These are phyloP conservation scores for Phaffomyces opuntiae DNA, from an alignment of 805 yeast genomes.

Conservation along the genomic window DNA sequence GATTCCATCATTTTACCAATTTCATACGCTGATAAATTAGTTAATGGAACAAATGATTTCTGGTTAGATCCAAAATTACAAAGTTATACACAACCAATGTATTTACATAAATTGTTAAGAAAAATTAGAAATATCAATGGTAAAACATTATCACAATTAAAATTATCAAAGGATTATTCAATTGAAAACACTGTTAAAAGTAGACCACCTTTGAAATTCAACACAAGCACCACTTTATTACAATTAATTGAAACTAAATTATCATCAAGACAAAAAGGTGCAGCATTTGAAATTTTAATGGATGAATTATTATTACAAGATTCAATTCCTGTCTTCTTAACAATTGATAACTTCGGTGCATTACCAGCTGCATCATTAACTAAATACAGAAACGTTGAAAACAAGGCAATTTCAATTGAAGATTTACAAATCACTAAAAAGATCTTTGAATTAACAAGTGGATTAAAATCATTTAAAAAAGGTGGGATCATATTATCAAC, in stretches of 20 bases:
- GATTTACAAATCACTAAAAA: conserved; percentile 59
- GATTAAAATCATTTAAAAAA: conserved; percentile 41
- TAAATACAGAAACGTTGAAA: conserved; percentile 50
- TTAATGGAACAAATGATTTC: conserved; percentile 72
- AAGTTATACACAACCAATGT: conserved; percentile 74
- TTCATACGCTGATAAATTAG: conserved; percentile 50
- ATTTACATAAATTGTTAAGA: conserved; percentile 49
- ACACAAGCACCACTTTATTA: conserved; percentile 28
- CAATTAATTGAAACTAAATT: conserved; percentile 38
- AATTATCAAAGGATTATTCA: conserved; percentile 27
- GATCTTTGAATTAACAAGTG: conserved; percentile 47
- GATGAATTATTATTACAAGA: conserved; percentile 48
- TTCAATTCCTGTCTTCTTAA: conserved; percentile 49
- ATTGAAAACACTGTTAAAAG: conserved; percentile 28
- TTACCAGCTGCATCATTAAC: conserved; percentile 49
- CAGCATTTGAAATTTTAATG: conserved; percentile 46
- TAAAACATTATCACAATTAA: conserved; percentile 28
- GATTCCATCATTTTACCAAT: conserved; percentile 52
- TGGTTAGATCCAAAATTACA: conserved; percentile 41
- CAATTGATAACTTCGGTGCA: conserved; percentile 71
- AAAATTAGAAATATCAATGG: conserved; percentile 43
- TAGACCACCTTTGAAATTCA: conserved; percentile 23
- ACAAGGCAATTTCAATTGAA: conserved; percentile 48
- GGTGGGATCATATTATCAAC: conserved; percentile 67
- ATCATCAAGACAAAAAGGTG: conserved; percentile 31